These are phyloP conservation scores for Neofusicoccum kwambonambiense DNA, from an alignment of 2,329 filamentous ascomycete genomes.

Conservation along the genomic window DNA sequence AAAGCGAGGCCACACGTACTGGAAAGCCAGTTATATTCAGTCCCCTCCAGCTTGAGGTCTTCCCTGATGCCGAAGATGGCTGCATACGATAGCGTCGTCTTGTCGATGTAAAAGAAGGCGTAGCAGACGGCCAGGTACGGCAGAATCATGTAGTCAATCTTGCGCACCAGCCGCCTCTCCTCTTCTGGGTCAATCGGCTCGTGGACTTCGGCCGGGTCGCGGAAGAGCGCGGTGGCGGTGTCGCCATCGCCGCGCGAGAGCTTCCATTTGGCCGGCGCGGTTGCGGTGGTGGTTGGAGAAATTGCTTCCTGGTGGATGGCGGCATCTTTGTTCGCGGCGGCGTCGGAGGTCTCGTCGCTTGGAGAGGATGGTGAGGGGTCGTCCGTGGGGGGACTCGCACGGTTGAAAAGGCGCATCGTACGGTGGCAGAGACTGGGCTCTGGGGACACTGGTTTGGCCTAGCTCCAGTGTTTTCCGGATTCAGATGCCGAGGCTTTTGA, in stretches of 20 bases:
- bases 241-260: conserved; percentile 43
- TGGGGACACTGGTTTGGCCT: too few relatives aligned
- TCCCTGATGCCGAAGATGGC: conserved; percentile 64
- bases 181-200: conserved; percentile 48
- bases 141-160: conserved; percentile 61
- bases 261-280: conserved; percentile 22
- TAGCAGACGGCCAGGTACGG: conserved; percentile 56
- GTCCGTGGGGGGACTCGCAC: not conserved
- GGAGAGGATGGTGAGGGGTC: not conserved
- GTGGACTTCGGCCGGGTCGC: conserved; percentile 45
- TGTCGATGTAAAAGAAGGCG: conserved; percentile 42
- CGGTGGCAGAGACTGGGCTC: too few relatives aligned
- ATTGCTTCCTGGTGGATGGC: not conserved
- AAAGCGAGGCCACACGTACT: conserved; percentile 23
- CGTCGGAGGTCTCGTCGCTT: not conserved
- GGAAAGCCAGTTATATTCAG: conserved; percentile 58
- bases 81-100: conserved; percentile 58
- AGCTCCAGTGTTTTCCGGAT: not conserved
- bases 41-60: conserved; percentile 57
- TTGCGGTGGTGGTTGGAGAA: not conserved
- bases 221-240: conserved; percentile 52
- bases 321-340: not conserved
- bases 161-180: conserved; percentile 50
- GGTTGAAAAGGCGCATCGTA: not conserved
- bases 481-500: not conserved